Evolutionary conservation across 1,284 basidiomycete genomes (phyloP).

Genomic region (Butyriboletus regius): DNA sequence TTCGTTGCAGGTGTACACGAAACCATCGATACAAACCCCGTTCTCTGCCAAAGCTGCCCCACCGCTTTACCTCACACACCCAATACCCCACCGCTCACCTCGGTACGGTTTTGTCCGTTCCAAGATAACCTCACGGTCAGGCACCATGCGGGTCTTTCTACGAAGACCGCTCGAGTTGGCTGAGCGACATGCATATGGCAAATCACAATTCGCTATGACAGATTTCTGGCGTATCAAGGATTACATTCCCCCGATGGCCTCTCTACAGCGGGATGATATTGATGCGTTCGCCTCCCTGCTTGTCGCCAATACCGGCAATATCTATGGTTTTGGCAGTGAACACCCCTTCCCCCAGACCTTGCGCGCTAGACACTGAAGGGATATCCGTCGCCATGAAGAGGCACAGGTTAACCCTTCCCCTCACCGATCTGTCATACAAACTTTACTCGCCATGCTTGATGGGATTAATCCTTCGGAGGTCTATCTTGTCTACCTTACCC

Average conservation of each 20-base stretch:
- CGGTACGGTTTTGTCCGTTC: conserved; percentile 80
- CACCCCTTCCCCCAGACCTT: conserved; percentile 36
- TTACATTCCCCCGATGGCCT: conserved; percentile 50
- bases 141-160: conserved; percentile 69
- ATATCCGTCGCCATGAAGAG: conserved; percentile 19
- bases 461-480: conserved; percentile 44
- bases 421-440: conserved; percentile 47
- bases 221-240: conserved; percentile 81
- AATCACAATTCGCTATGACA: conserved; percentile 45
- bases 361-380: conserved; percentile 37
- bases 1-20: conserved; percentile 52
- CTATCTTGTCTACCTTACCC: conserved; percentile 55
- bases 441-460: conserved; percentile 54
- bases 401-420: conserved; percentile 26
- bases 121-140: conserved; percentile 83
- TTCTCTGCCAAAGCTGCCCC: conserved; percentile 52
- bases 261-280: conserved; percentile 57
- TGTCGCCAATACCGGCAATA: conserved; percentile 49
- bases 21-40: conserved; percentile 57
- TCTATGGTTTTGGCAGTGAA: conserved; percentile 55
- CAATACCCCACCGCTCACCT: conserved; percentile 65
- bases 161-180: conserved; percentile 50
- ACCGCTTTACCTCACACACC: conserved; percentile 78
- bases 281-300: conserved; percentile 71
- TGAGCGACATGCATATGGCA: conserved; percentile 33